Evolutionary conservation across 768 basidiomycete genomes (phyloP), one percentile per base, ranked within the genome.

Genomic region (Lentinula edodes): DNA sequence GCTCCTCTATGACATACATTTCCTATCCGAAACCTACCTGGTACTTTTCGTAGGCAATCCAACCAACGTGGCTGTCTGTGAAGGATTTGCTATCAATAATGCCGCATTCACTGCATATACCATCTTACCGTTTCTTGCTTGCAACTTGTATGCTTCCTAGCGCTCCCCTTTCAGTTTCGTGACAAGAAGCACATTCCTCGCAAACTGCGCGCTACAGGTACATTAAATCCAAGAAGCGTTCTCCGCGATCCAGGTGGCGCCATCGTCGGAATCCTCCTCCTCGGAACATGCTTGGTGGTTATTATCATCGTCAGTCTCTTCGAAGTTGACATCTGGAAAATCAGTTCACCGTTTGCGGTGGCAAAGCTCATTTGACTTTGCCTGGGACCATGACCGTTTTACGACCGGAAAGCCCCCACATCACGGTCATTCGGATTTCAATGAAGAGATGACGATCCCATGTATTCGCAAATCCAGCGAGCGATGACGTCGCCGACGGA

Each of bases 41-140:
- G 83, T 83, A 23, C 70, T 87, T 0, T 92, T 97, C 53, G 88
- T 93, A 2, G 90, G 90, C 0, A 98, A 98, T 69, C 93, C 92
- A 1, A 98, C 96, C 1, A 98, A 98, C 68, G 87, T 97, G 20
- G 90, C 98, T 52, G 85, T 97, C 23, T 90, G 92, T 54, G 93
- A 92, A 58, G 92, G 93, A 0, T 94, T 97, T 70, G 69, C 76
- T 4, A 80, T 96, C 51, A 88, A 89, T 53, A 91, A 91, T 64
- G 82, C 83, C 8, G 83, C 85, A 0, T 95, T 90, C 73, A 91
- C 90, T 0, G 90, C 88, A 0, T 93, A 93, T 73, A 84, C 89
- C 15, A 88, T 91, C 53, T 75, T 95, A 12, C 93, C 94, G 0
- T 90, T 93, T 67, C 69, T 95, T 34, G 87, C 83, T 3, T 78